Evolutionary conservation across 495 filamentous ascomycete species (phyloP).

Genomic region (Tuber borchii): DNA sequence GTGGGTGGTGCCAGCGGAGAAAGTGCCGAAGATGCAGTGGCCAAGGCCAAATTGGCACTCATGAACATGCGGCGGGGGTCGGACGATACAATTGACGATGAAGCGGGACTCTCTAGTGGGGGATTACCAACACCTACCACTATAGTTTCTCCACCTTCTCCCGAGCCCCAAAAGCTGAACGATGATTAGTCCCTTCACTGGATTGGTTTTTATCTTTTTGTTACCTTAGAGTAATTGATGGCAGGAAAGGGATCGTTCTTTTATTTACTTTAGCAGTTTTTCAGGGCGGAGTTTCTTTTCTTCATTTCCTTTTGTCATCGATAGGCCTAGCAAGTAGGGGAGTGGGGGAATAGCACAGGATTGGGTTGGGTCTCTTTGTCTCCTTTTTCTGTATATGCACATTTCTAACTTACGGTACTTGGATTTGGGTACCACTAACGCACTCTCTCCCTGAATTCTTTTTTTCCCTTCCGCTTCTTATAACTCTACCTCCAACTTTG

Average conservation of each 20-base stretch:
- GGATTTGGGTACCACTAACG: conserved; percentile 2
- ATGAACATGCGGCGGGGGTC: conserved; percentile 42
- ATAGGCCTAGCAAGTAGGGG: not conserved
- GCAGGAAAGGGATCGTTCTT: not conserved
- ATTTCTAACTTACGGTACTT: not conserved
- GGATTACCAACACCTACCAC: conserved; percentile 42
- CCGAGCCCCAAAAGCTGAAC: conserved; percentile 42
- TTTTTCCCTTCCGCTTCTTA: not conserved
- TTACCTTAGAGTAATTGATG: conserved; percentile 24
- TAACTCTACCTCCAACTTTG: not conserved
- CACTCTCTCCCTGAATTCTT: not conserved
- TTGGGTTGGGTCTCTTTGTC: conserved; percentile 12
- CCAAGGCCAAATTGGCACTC: conserved; percentile 49
- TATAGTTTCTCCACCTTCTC: conserved; percentile 47
- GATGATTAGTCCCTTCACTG: conserved; percentile 14
- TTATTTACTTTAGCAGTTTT: conserved; percentile 12
- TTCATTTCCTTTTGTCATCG: conserved; percentile 18
- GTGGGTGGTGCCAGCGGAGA: conserved; percentile 11
- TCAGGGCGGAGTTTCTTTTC: conserved; percentile 12
- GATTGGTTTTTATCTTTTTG: conserved; percentile 11
- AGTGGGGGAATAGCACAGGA: conserved; percentile 10
- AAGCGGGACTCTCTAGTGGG: conserved; percentile 24
- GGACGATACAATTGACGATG: conserved; percentile 38
- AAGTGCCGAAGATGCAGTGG: conserved; percentile 37
- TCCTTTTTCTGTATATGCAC: conserved; percentile 16